Base-by-base conservation (phyloP, 2,329 filamentous ascomycete genomes). In the Basipetospora sp. region DNA sequence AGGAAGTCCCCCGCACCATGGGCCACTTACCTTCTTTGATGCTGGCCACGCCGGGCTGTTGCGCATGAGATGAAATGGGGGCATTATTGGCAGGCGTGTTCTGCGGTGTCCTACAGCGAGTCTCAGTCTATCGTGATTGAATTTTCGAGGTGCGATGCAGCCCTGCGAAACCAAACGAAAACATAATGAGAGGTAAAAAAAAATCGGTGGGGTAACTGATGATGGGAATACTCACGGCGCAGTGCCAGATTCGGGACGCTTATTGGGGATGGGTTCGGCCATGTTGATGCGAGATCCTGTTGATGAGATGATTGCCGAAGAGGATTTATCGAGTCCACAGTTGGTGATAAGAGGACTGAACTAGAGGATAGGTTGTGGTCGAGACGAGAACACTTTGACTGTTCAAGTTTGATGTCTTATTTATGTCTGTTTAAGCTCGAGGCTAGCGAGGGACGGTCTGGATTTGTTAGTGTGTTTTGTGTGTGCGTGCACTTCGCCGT, bases 81-180 rank as follows among this genome's bases (percentile, higher is more conserved):
- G 92, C 90, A 67, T 88, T 87, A 64, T 77, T 86, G 48, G 85
- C 81, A 49, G 90, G 90, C 40, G 90, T 98, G 69, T 98, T 98
- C 66, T 98, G 90, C 55, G 90, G 90, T 55, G 90, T 98, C 54
- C 90, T 96, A 39, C 20, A 26, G 20, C 8, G 30, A 19, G 15
- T 15, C 3, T 15, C 13, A 35, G 26, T 38, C 8, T 29, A 29
- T 25, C 22, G 22, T 6, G 6, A 6, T 25, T 25, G 6, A 11
- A 6, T 25, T 25, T 25, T 11, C 22, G 11, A 25, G 22, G 11
- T 25, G 6, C 6, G 22, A 25, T 11, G 6, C 6, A 25, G 22
- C 6, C 22, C 22, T 25, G 22, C 22, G 22, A 6, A 6, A 11
- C 22, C 6, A 11, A 11, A 25, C 6, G 22, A 25, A n/a, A n/a